A percentile compares a stretch with the other conserved stretches of the same genome.
Conservation (phyloP, 1,284 basidiomycete genomes). For the Rhizoctonia solani region DNA sequence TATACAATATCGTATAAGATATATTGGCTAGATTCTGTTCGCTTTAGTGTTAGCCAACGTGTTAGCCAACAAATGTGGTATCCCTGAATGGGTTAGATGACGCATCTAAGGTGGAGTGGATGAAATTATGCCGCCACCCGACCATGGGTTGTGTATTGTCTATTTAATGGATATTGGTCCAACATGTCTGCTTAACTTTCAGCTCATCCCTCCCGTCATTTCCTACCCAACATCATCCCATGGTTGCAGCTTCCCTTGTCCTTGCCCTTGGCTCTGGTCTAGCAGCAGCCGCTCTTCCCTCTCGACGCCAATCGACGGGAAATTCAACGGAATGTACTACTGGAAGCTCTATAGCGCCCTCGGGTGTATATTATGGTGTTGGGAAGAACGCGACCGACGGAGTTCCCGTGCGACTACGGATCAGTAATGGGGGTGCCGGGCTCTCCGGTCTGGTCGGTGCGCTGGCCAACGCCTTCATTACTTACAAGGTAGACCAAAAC, state of each 20-base stretch:
- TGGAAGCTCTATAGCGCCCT: not conserved
- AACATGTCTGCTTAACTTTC: too few relatives aligned
- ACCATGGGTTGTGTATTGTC: too few relatives aligned
- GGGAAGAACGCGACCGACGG: not conserved
- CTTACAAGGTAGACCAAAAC: conserved; percentile 44
- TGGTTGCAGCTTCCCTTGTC: not conserved
- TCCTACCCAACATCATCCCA: too few relatives aligned
- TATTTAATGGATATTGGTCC: too few relatives aligned
- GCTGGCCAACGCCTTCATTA: conserved; percentile 54
- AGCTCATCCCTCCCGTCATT: too few relatives aligned
- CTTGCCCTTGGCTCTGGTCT: not conserved
- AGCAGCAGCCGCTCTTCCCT: conserved; percentile 4
- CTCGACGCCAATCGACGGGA: not conserved
- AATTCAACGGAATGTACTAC: not conserved
- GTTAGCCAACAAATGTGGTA: too few relatives aligned
- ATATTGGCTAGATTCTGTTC: too few relatives aligned
- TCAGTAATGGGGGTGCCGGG: conserved; percentile 56
- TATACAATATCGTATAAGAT: too few relatives aligned
- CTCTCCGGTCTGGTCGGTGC: conserved; percentile 54
- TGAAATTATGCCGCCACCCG: too few relatives aligned
- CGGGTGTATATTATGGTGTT: conserved; percentile 1
- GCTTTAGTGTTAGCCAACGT: too few relatives aligned
- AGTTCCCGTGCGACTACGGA: conserved; percentile 47
- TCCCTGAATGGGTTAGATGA: too few relatives aligned
- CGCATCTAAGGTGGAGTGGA: too few relatives aligned